Evolutionary conservation across 495 filamentous ascomycete genomes (phyloP), one percentile per base, ranked within the genome.

Genomic region (Penicillium maclennaniae): DNA sequence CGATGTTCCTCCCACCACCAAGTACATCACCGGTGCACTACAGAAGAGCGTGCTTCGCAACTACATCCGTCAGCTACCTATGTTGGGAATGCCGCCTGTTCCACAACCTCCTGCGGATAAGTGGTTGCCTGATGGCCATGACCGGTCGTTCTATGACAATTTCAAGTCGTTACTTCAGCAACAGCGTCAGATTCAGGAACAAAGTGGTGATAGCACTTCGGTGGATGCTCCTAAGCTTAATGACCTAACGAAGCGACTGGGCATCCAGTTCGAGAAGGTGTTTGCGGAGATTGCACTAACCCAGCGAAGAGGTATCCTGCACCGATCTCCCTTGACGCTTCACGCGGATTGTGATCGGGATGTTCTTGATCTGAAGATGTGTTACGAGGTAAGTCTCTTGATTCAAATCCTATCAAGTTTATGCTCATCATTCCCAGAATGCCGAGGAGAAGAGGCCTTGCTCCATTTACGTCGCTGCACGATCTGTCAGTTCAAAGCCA

Each of bases 261-360:
- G 73, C 6, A 53, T 69, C 4, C 82, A 83, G 54, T 85, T 79
- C 51, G 70, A 77, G 6, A 70, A 72, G 10, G 72, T 84, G 1
- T 85, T 84, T 58, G 70, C 66, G 9, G 74, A 79, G 46, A 84
- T 84, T 51, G 79, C 82, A 8, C 68, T 79, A 44, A 79, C 82
- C 14, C 81, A 83, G 61, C 75, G 76, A 44, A 69, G 82, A 44
- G 78, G 78, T 21, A 75, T 85, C 38, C 67, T 83, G 16, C 71
- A 84, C 56, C 78, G 75, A 9, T 73, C 72, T 16, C 71, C 78
- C 17, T 54, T 83, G 31, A 63, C 57, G 2, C 67, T 84, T 34
- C 68, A 76, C 46, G 39, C 56, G 21, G 71, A 75, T 27, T 75
- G 73, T 54, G 74, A 78, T 53, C 48, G 47, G 14, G 50, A 50